Evolutionary conservation across 1,284 basidiomycete genomes (phyloP), one percentile per base, ranked within the genome.

Genomic region (Ustilago crameri): DNA sequence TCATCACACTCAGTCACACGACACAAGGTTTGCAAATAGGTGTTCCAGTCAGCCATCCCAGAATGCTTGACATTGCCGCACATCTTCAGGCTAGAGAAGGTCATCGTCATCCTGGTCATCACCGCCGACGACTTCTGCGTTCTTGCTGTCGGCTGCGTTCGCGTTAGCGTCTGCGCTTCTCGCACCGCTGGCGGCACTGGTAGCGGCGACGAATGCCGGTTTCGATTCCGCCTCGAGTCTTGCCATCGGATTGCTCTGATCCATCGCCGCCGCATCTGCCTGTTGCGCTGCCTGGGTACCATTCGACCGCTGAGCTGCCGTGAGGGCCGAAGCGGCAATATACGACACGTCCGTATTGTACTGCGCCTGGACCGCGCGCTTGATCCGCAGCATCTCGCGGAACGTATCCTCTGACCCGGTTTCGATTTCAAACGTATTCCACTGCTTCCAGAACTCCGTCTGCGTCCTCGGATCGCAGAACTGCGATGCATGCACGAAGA

Each of bases 351-450:
- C 95, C 9, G 96, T 98, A 84, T 98, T 98, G 87, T 95, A 99
- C 80, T 94, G 92, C 37, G 96, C 95, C 85, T 98, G 95, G 7
- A 99, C 95, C 74, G 93, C 93, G 55, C 96, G 89, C 85, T 96
- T 97, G 87, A 99, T 97, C 15, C 96, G 90, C 62, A 98, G 66
- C 93, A 98, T 97, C 86, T 98, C 95, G 76, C 95, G 87, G 90
- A 98, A 98, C 0, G 95, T 98, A 82, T 98, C 95, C 84, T 98
- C 96, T 0, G 93, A 95, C 0, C 95, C 95, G 1, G 93, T 94
- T 84, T 97, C 94, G 84, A 98, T 83, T 85, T 98, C 95, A 85
- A 98, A 98, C 51, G 87, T 87, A 84, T 98, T 95, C 95, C 95
- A 98, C 84, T 95, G 93, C 47, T 88, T 85, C 95, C 96, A 98